Percentiles rank a stretch among this genome's conserved stretches.
Evolutionary conservation across 768 basidiomycete genomes (phyloP).

Genomic region (Xerocomellus intermedius): DNA sequence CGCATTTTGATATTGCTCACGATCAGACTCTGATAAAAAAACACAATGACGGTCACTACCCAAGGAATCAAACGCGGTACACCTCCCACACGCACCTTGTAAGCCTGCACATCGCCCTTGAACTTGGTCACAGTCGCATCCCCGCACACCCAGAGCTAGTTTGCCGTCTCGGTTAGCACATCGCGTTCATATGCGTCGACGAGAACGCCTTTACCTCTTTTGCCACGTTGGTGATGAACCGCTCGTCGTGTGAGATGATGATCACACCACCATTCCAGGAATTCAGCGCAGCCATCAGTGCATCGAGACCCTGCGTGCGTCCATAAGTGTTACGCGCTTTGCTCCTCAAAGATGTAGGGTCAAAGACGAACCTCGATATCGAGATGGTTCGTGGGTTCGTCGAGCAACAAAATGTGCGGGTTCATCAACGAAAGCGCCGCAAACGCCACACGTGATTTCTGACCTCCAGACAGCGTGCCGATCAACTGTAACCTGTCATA

Average conservation of each 20-base stretch:
- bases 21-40: slow-evolving; percentile 59
- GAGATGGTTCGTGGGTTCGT: slow-evolving; percentile 97
- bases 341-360: neutral
- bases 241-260: slow-evolving; percentile 92
- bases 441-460: slow-evolving; percentile 95
- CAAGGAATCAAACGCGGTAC: neutral
- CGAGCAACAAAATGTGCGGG: slow-evolving; percentile 90
- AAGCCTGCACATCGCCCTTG: slow-evolving; percentile 85
- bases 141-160: slow-evolving; percentile 89
- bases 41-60: neutral
- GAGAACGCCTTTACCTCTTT: slow-evolving; percentile 53
- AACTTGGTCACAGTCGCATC: slow-evolving; percentile 81
- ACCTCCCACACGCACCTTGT: slow-evolving; percentile 60
- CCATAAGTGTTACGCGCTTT: neutral
- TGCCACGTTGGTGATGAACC: slow-evolving; percentile 89
- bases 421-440: slow-evolving; percentile 79
- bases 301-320: slow-evolving; percentile 82
- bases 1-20: slow-evolving; percentile 67
- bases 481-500: slow-evolving; percentile 72
- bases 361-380: slow-evolving; percentile 75
- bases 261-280: slow-evolving; percentile 91
- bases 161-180: slow-evolving; percentile 1
- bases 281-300: slow-evolving; percentile 79
- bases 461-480: slow-evolving; percentile 90
- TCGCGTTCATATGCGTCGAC: neutral